Base-by-base conservation (phyloP, 352 stramenopile species). In the Globisporangium parvum region DNA sequence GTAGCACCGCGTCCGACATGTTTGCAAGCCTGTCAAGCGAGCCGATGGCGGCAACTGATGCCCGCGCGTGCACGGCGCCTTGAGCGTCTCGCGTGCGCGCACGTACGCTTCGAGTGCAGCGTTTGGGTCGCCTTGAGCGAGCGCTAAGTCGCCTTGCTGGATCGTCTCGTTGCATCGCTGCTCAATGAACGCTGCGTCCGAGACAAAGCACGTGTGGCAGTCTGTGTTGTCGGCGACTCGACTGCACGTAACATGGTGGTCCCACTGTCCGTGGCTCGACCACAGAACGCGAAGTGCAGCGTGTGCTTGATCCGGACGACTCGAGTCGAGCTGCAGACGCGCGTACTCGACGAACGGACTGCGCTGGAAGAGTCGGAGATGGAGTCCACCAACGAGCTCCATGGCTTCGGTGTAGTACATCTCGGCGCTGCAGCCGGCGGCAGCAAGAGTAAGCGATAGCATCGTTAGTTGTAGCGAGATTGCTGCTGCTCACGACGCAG, bases 371-470 rank as follows among this genome's bases (percentile, higher is more conserved):
- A 73, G 72, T 18, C 48, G 54, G 23, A 87, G 64, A n/a, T 77
- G 63, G 4, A 91, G 35, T 8, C 77, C 73, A 40, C 78, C 72
- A 14, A 89, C 80, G n/a, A 91, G 65, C 21, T 74, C 60, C 78
- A 91, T 88, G 4, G 80, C 80, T 31, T 89, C 78, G 0, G 58
- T 63, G 42, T 84, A 83, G 51, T 87, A 91, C 18, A 67, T 24
- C 10, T 42, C 14, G 6, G 8, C 26, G 24, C 28, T 41, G 18
- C 8, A 28, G 41, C 14, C 18, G 31, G 10, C 6, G 26, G 1
- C 20, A 37, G 44, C 35, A 15, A 52, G 2, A 28, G 31, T 1
- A 20, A 12, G 15, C 24, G 37, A 35, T 8, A n/a, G 5, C 28
- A 41, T 9, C n/a, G 26, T 40, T 15, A 52, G 47, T 3, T 20